Percentiles rank a stretch among this genome's conserved stretches.
Conservation (phyloP, 1,284 basidiomycete genomes). For the Marasmius fiardii region DNA sequence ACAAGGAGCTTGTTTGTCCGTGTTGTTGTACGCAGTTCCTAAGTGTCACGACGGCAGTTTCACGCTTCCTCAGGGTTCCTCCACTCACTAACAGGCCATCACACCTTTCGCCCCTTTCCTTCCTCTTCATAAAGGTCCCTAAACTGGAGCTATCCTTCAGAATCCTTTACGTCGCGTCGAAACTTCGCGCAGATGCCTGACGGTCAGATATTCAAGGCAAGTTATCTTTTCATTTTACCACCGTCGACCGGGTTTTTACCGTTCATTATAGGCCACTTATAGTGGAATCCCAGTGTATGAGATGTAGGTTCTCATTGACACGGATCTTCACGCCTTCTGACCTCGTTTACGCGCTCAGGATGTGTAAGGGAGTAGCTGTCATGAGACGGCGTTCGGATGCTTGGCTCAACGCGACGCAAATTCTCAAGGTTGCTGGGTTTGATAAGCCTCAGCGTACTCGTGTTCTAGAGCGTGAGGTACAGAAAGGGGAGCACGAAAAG, state of each 20-base stretch:
- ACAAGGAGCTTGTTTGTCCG: conserved; percentile 37
- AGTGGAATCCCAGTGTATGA: conserved; percentile 87
- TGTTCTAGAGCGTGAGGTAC: conserved; percentile 96
- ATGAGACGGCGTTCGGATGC: conserved; percentile 96
- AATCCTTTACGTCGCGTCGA: neutral
- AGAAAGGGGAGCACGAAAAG: conserved; percentile 99
- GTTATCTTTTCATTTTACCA: conserved; percentile 4
- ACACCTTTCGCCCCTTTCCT: neutral
- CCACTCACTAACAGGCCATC: neutral
- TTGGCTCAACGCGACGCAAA: conserved; percentile 99
- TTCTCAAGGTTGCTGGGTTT: conserved; percentile 98
- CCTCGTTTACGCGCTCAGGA: conserved; percentile 52
- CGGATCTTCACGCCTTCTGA: conserved; percentile 32
- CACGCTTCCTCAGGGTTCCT: neutral
- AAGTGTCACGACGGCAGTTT: neutral
- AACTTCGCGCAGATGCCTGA: conserved; percentile 56
- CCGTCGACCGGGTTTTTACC: conserved; percentile 15
- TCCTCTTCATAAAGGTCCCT: neutral
- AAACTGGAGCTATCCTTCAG: neutral
- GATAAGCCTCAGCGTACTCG: conserved; percentile 99
- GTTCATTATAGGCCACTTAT: conserved; percentile 67
- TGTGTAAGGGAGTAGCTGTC: conserved; percentile 94
- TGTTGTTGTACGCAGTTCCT: conserved; percentile 48
- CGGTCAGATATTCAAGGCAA: conserved; percentile 75
- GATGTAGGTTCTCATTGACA: conserved; percentile 56